phyloP scores from a whole-genome alignment of 2,329 filamentous ascomycete species.

The Bimuria novae-zelandiae region DNA sequence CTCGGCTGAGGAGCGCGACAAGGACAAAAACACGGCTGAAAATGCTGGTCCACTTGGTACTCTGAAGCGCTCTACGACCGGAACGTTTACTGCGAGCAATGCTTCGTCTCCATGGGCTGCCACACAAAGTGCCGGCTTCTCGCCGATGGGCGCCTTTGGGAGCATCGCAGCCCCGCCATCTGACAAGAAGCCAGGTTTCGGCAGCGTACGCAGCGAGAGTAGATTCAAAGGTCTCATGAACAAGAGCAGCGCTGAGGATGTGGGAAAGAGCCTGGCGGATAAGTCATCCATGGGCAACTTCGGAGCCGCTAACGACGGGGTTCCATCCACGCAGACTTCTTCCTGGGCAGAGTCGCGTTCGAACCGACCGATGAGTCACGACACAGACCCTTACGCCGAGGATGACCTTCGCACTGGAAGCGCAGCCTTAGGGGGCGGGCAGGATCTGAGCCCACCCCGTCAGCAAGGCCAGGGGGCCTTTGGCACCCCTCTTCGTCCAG shows the following conservation, averaged over 20 bases:
- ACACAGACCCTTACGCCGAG: slow-evolving; percentile 75
- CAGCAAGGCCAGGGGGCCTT: slow-evolving; percentile 51
- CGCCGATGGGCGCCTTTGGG: slow-evolving; percentile 84
- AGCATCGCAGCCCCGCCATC: slow-evolving; percentile 69
- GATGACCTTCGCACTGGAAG: slow-evolving; percentile 69
- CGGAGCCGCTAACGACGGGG: slow-evolving; percentile 58
- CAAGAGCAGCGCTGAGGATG: slow-evolving; percentile 74
- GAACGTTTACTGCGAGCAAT: slow-evolving; percentile 57
- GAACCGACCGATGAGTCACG: slow-evolving; percentile 59
- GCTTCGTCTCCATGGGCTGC: slow-evolving; percentile 63
- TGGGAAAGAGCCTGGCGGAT: slow-evolving; percentile 57
- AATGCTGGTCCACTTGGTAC: slow-evolving; percentile 55
- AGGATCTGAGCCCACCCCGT: slow-evolving; percentile 66
- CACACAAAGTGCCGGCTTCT: slow-evolving; percentile 65
- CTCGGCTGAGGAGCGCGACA: slow-evolving; percentile 56
- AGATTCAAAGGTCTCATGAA: slow-evolving; percentile 83
- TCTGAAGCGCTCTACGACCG: slow-evolving; percentile 61
- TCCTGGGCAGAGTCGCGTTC: slow-evolving; percentile 56
- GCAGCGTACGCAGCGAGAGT: slow-evolving; percentile 73
- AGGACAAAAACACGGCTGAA: slow-evolving; percentile 51
- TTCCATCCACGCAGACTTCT: slow-evolving; percentile 53
- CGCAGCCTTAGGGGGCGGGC: slow-evolving; percentile 74
- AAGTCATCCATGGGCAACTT: slow-evolving; percentile 60
- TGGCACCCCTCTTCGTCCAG: slow-evolving; percentile 51
- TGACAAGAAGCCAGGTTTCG: slow-evolving; percentile 74